phyloP scores from a whole-genome alignment of 208 protist genomes.

The Herpetomonas tarakana region DNA sequence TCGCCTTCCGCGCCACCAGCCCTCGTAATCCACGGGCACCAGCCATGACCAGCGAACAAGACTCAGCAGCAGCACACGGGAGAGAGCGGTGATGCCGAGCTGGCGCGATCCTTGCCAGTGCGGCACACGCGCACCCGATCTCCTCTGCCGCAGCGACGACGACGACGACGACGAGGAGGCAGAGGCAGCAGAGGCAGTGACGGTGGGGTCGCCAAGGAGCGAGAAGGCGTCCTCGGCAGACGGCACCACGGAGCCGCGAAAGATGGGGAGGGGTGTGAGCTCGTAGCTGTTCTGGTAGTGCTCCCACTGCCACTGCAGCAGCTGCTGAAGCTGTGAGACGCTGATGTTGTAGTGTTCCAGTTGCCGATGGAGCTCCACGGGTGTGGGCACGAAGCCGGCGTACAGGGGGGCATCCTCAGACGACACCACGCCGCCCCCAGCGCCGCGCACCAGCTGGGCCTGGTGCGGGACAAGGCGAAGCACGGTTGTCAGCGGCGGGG shows the following conservation, averaged over 20 bases:
- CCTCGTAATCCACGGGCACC: slow-evolving; percentile 44
- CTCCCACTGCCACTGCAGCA: slow-evolving; percentile 80
- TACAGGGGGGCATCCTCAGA: slow-evolving; percentile 16
- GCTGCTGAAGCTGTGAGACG: slow-evolving; percentile 55
- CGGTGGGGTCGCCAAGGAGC: slow-evolving; percentile 3
- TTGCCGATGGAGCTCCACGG: slow-evolving; percentile 48
- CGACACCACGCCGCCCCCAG: slow-evolving; percentile 10
- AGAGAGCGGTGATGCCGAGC: slow-evolving; percentile 48
- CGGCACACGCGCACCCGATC: not conserved
- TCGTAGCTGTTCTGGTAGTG: slow-evolving; percentile 67
- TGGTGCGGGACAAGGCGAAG: slow-evolving; percentile 22
- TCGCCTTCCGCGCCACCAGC: not conserved
- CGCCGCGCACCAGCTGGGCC: slow-evolving; percentile 21
- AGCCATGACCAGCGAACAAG: slow-evolving; percentile 59
- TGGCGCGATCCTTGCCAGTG: slow-evolving; percentile 11
- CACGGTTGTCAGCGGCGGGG: slow-evolving; percentile 25
- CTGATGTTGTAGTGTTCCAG: slow-evolving; percentile 45
- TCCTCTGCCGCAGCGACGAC: not conserved
- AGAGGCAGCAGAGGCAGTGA: not conserved
- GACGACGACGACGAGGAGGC: not conserved
- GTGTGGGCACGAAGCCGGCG: slow-evolving; percentile 41
- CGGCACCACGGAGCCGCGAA: slow-evolving; percentile 27
- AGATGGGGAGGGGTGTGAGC: slow-evolving; percentile 40
- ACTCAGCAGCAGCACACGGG: slow-evolving; percentile 47
- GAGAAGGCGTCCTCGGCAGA: slow-evolving; percentile 20